These are phyloP conservation scores for Solanum pinnatisectum DNA, from an alignment of 257 asterid species.

Conservation along the genomic window DNA sequence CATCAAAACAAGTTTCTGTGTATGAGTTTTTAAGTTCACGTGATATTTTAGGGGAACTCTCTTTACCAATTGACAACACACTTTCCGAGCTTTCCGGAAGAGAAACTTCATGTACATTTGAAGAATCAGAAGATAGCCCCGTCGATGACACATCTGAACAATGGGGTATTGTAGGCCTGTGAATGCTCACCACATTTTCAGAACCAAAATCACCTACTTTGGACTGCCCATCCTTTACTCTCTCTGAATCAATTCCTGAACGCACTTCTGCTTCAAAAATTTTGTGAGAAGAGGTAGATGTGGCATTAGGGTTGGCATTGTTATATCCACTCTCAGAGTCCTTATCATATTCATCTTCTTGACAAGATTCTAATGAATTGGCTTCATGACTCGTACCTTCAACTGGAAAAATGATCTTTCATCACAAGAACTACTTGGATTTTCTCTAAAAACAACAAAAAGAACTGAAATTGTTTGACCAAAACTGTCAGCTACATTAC, in stretches of 20 bases:
- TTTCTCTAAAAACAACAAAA: slow-evolving; percentile 4
- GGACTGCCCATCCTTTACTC: slow-evolving; percentile 9
- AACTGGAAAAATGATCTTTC: slow-evolving; percentile 13
- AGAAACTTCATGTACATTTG: slow-evolving; percentile 8
- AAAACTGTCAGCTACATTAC: background rate
- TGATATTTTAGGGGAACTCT: slow-evolving; percentile 1
- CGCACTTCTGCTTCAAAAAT: slow-evolving; percentile 7
- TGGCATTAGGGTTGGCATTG: background rate
- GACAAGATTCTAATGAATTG: slow-evolving; percentile 10
- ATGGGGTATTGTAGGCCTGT: background rate
- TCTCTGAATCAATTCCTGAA: background rate
- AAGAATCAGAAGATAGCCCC: background rate
- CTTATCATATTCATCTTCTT: slow-evolving; percentile 9
- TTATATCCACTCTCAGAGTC: background rate
- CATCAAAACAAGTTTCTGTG: slow-evolving; percentile 14
- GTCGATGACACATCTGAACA: slow-evolving; percentile 12
- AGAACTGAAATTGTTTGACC: background rate
- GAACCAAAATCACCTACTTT: slow-evolving; percentile 10
- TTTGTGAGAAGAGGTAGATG: background rate
- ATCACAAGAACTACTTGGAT: slow-evolving; percentile 4
- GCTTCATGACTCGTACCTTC: slow-evolving; percentile 7
- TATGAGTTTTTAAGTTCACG: background rate
- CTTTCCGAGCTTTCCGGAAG: slow-evolving; percentile 2
- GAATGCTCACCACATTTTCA: slow-evolving; percentile 2
- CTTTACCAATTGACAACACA: slow-evolving; percentile 14